Base-by-base conservation (phyloP, 1,284 basidiomycete genomes). In the Grifola frondosa region DNA sequence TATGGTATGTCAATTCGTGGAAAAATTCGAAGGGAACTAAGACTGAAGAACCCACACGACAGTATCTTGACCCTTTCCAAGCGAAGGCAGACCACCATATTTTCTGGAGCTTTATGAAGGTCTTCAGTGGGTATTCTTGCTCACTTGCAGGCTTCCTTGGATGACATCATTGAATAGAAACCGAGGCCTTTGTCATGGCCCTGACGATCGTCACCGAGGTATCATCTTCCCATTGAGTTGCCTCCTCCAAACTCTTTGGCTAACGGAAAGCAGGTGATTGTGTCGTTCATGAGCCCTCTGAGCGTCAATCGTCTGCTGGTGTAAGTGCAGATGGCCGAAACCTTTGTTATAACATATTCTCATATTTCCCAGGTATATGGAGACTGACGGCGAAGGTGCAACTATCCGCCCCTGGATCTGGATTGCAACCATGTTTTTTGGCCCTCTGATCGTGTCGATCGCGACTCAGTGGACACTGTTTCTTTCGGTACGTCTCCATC, bases 381-480 rank as follows among this genome's bases (percentile, higher is more conserved):
- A 76, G 50, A 61, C 51, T 5, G 58, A 63, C 19, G 68, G 67
- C 11, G 46, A 65, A n/a, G 61, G 53, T 12, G 64, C 67, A 0
- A 42, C 47, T 4, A 53, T 74, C 31, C 58, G 65, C 6, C 73
- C 75, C 0, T 72, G 66, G 74, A 70, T 84, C 11, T 88, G 84
- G 83, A 73, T 86, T 33, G 36, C 66, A 4, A 66, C 71, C 57
- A 67, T 87, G 10, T 78, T 84, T 59, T 10, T 80, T 4, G 81
- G 78, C 5, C 81, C 81, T 1, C 57, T 74, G 21, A 28, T 67
- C 25, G 61, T 61, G 17, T 65, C 68, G 4, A 29, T 67, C 6
- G 50, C 55, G 1, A 55, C 61, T 36, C 67, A 80, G 42, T 71
- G 68, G 65, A 57, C 58, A 40, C 42, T 53, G 16, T 60, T 55